phyloP scores from a whole-genome alignment of 306 rosid species.

The Sicyos baderoa region DNA sequence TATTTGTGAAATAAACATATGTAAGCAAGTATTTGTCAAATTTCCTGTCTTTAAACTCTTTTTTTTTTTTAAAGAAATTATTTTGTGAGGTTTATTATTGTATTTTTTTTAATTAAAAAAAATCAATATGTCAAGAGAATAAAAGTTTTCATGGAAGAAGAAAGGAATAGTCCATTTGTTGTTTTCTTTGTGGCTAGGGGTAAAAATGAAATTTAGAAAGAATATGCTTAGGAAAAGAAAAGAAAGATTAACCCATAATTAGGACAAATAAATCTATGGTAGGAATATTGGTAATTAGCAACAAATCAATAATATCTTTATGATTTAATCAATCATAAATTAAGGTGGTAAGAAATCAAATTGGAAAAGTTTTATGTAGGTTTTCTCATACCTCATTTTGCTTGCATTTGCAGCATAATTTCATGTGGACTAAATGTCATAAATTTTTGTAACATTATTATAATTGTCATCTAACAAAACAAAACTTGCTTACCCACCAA shows the following conservation, averaged over 20 bases:
- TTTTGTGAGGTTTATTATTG: no score
- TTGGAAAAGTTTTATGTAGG: not conserved
- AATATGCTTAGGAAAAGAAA: not conserved
- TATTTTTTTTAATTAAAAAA: not conserved
- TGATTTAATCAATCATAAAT: constrained; percentile 13
- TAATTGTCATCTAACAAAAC: constrained; percentile 5
- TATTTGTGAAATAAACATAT: no score
- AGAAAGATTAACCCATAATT: not conserved
- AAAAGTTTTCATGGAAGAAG: not conserved
- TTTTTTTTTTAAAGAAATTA: no score
- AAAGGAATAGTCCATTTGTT: not conserved
- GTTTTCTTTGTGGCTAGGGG: not conserved
- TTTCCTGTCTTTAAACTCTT: no score
- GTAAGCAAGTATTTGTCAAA: no score
- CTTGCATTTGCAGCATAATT: constrained; percentile 17
- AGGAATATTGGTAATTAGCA: not conserved
- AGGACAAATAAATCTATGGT: not conserved
- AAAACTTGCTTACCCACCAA: constrained; percentile 10
- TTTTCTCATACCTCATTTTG: constrained; percentile 13
- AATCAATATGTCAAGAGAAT: not conserved
- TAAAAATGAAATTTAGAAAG: not conserved
- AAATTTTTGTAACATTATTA: not conserved
- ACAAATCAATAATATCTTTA: not conserved
- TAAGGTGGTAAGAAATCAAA: not conserved
- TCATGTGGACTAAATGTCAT: no score